A percentile compares a stretch with the other conserved stretches of the same genome.
These are phyloP conservation scores for Elsinoe ampelina DNA, from an alignment of 2,329 filamentous ascomycete species.

Conservation along the genomic window DNA sequence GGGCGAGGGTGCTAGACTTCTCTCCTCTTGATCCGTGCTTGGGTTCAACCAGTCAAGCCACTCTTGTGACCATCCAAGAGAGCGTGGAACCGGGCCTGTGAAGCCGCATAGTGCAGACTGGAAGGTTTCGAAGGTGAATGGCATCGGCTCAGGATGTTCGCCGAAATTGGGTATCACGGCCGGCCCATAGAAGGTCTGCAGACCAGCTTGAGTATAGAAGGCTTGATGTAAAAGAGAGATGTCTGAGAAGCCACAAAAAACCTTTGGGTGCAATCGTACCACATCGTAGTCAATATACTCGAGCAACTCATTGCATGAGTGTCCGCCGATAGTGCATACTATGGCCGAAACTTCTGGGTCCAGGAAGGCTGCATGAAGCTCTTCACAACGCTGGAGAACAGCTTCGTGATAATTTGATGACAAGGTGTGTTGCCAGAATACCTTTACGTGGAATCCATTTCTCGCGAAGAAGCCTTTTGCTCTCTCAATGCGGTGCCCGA, in stretches of 20 bases:
- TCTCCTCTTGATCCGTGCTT: neutral
- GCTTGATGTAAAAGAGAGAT: too few species aligned
- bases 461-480: slow-evolving; percentile 15
- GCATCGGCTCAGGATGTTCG: slow-evolving; percentile 18
- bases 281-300: too few species aligned
- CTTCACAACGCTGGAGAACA: slow-evolving; percentile 17
- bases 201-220: too few species aligned
- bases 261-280: too few species aligned
- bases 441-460: slow-evolving; percentile 19
- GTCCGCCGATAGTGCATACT: slow-evolving; percentile 24
- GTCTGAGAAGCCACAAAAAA: too few species aligned
- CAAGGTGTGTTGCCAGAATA: slow-evolving; percentile 15
- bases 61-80: neutral
- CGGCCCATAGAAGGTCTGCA: neutral
- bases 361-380: slow-evolving; percentile 22
- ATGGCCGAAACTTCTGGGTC: slow-evolving; percentile 22
- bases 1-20: neutral
- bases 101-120: neutral
- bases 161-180: slow-evolving; percentile 21
- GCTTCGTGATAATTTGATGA: slow-evolving; percentile 9
- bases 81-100: neutral
- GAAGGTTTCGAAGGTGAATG: slow-evolving; percentile 20
- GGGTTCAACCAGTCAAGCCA: slow-evolving; percentile 10
- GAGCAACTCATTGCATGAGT: neutral
- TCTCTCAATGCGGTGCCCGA: slow-evolving; percentile 18